Evolutionary conservation across 2,329 filamentous ascomycete genomes (phyloP).

Genomic region (Lasiodiplodia theobromae): DNA sequence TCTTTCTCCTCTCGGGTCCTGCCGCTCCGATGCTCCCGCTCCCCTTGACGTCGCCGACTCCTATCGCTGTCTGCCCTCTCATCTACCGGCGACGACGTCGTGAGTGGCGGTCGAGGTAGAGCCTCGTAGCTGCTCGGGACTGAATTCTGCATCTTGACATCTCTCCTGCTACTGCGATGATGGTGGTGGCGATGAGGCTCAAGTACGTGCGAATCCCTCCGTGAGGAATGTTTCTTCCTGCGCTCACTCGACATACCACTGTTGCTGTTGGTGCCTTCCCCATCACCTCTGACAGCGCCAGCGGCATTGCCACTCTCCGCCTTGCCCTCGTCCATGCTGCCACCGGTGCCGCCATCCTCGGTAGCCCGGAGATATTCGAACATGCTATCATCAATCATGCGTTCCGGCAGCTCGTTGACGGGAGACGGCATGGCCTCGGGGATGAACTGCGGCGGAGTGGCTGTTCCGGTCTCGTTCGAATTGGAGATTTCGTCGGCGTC

Average conservation of each 20-base stretch:
- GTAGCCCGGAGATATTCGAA: conserved; percentile 3
- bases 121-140: background rate
- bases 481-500: background rate
- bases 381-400: background rate
- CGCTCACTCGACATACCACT: conserved; percentile 10
- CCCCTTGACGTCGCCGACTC: background rate
- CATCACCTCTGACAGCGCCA: background rate
- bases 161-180: conserved; percentile 10
- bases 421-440: background rate
- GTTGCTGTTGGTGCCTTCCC: background rate
- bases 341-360: background rate
- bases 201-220: background rate
- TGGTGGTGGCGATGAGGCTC: background rate
- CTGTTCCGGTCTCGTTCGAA: background rate
- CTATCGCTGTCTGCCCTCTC: background rate
- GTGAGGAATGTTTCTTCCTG: background rate
- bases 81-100: background rate
- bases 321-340: background rate
- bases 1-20: background rate
- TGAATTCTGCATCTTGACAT: background rate
- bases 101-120: background rate
- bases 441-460: background rate
- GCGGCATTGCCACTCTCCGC: background rate
- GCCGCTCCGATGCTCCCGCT: background rate
- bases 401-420: conserved; percentile 12